phyloP scores from a whole-genome alignment of 1,139 yeast species.

The Petasospora rhodanensis region DNA sequence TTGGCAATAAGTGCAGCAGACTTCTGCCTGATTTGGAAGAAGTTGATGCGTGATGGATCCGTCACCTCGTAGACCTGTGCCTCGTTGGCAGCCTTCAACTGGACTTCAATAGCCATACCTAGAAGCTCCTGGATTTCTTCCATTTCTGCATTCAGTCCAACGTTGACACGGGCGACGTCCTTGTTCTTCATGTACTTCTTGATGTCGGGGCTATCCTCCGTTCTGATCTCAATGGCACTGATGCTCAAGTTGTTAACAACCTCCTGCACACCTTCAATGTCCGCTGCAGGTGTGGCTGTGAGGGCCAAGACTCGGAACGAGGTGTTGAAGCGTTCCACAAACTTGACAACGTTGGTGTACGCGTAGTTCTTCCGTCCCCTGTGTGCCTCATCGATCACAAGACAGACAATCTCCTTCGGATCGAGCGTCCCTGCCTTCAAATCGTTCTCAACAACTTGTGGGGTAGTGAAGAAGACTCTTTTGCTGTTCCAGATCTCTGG shows the following conservation, averaged over 20 bases:
- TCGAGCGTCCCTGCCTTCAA: slow-evolving; percentile 66
- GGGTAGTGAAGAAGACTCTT: slow-evolving; percentile 88
- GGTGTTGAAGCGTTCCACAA: slow-evolving; percentile 55
- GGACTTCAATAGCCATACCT: slow-evolving; percentile 59
- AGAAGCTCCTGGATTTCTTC: slow-evolving; percentile 47
- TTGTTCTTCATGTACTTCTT: slow-evolving; percentile 71
- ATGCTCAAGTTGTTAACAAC: slow-evolving; percentile 70
- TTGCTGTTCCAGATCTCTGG: slow-evolving; percentile 70
- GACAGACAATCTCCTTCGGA: slow-evolving; percentile 67
- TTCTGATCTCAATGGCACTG: slow-evolving; percentile 76
- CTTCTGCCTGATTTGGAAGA: slow-evolving; percentile 68
- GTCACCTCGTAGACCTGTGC: slow-evolving; percentile 56
- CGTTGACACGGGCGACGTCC: slow-evolving; percentile 53
- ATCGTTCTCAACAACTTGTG: slow-evolving; percentile 94
- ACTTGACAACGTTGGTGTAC: slow-evolving; percentile 74
- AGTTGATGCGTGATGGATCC: slow-evolving; percentile 65
- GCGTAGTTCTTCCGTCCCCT: slow-evolving; percentile 88
- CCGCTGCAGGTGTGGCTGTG: slow-evolving; percentile 94
- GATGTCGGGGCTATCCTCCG: slow-evolving; percentile 84
- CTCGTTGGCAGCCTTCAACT: slow-evolving; percentile 58
- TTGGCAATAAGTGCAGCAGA: slow-evolving; percentile 52
- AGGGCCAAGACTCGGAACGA: slow-evolving; percentile 76
- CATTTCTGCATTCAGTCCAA: slow-evolving; percentile 51
- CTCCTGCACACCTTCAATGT: slow-evolving; percentile 83
- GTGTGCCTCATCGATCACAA: slow-evolving; percentile 96